Conservation (phyloP, 2,329 filamentous ascomycete genomes). For the Claviceps sp. region DNA sequence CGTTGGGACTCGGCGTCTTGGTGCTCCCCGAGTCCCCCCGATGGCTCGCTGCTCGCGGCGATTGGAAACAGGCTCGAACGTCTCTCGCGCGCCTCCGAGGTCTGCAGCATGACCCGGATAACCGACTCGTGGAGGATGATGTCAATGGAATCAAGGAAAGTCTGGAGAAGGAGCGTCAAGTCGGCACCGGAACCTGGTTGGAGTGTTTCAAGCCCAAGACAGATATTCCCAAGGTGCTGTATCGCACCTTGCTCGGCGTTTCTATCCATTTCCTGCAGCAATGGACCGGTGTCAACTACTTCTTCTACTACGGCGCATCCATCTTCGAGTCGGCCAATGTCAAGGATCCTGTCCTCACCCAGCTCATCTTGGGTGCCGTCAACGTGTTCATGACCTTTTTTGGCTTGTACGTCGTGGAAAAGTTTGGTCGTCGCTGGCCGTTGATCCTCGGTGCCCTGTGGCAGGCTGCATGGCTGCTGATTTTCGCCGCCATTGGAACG, state of each 20-base stretch:
- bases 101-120: slow-evolving; percentile 30
- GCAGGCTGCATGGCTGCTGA: slow-evolving; percentile 51
- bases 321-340: slow-evolving; percentile 57
- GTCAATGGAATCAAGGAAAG: slow-evolving; percentile 36
- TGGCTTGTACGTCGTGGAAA: slow-evolving; percentile 56
- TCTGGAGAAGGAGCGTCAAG: slow-evolving; percentile 30
- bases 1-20: slow-evolving; percentile 39
- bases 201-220: slow-evolving; percentile 48
- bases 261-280: slow-evolving; percentile 54
- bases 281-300: slow-evolving; percentile 48
- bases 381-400: slow-evolving; percentile 56
- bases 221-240: slow-evolving; percentile 42
- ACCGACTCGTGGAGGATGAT: slow-evolving; percentile 35
- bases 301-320: slow-evolving; percentile 52
- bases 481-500: slow-evolving; percentile 49
- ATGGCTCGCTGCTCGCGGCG: slow-evolving; percentile 35
- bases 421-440: slow-evolving; percentile 53
- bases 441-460: slow-evolving; percentile 53
- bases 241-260: slow-evolving; percentile 52
- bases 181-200: slow-evolving; percentile 36
- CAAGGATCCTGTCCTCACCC: slow-evolving; percentile 50
- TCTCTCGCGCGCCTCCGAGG: slow-evolving; percentile 40
- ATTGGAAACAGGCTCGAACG: slow-evolving; percentile 34
- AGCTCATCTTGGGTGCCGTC: slow-evolving; percentile 54
- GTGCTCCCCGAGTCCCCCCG: slow-evolving; percentile 43